Conservation (phyloP, 2,329 filamentous ascomycete species). For the Microascus cirrosus region DNA sequence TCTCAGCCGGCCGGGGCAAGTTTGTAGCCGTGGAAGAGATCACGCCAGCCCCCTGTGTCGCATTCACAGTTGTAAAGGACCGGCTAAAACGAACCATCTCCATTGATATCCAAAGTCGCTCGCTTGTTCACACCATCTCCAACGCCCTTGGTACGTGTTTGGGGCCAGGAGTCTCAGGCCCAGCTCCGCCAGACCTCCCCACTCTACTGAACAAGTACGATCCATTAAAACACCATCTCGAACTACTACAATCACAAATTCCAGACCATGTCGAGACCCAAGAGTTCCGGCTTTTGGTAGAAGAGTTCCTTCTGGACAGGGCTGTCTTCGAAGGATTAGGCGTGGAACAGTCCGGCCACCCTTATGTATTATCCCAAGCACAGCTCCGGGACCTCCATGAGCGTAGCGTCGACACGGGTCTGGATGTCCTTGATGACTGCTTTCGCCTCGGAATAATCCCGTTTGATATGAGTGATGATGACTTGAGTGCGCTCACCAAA, state of each 20-base stretch:
- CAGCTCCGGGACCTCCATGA: conserved; percentile 18
- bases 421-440: conserved; percentile 16
- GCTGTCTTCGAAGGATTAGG: conserved; percentile 16
- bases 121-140: conserved; percentile 26
- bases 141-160: conserved; percentile 18
- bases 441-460: conserved; percentile 14
- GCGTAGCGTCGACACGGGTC: conserved; percentile 12
- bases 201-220: conserved; percentile 14
- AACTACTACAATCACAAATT: conserved; percentile 4
- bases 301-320: conserved; percentile 14
- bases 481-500: conserved; percentile 11
- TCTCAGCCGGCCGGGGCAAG: conserved; percentile 16
- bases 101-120: conserved; percentile 19
- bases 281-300: conserved; percentile 16
- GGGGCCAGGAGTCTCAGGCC: conserved; percentile 5
- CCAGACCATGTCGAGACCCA: conserved; percentile 9
- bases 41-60: conserved; percentile 10
- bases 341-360: conserved; percentile 10
- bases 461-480: conserved; percentile 8
- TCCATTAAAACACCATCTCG: conserved; percentile 11
- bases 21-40: conserved; percentile 12
- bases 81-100: conserved; percentile 10
- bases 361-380: conserved; percentile 5
- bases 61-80: conserved; percentile 17
- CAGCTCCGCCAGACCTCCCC: conserved; percentile 9